Conservation (phyloP, 768 basidiomycete species). For the Fomitopsis pulvina region DNA sequence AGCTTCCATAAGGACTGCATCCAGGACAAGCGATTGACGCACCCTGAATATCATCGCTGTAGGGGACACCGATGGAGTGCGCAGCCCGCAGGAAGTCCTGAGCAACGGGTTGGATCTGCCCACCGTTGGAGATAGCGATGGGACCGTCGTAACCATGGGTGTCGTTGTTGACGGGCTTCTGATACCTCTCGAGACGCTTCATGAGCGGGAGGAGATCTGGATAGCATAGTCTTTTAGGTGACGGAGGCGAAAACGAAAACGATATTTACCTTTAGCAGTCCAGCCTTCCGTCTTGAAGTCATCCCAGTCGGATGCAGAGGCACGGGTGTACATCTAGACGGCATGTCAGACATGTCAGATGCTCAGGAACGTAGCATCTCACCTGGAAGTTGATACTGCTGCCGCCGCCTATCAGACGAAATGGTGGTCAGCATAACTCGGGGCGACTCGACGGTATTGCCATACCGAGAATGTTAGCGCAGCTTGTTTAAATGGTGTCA, state of each 20-base stretch:
- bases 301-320: slow-evolving; percentile 68
- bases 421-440: not conserved
- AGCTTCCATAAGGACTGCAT: not conserved
- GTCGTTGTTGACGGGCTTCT: slow-evolving; percentile 62
- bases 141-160: slow-evolving; percentile 68
- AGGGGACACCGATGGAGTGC: slow-evolving; percentile 55
- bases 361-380: slow-evolving; percentile 4
- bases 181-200: slow-evolving; percentile 74
- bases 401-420: slow-evolving; percentile 17
- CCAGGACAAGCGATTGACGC: not conserved
- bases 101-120: slow-evolving; percentile 53
- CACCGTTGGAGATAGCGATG: slow-evolving; percentile 69
- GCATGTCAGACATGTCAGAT: not conserved
- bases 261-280: slow-evolving; percentile 48
- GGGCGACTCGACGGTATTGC: not conserved
- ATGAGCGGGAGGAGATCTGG: slow-evolving; percentile 63
- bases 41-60: slow-evolving; percentile 65
- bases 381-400: slow-evolving; percentile 68
- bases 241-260: not conserved
- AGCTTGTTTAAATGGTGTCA: slow-evolving; percentile 29
- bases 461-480: slow-evolving; percentile 42
- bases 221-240: not conserved
- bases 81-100: slow-evolving; percentile 65
- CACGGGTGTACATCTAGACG: slow-evolving; percentile 60
- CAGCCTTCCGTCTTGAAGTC: slow-evolving; percentile 70